Percentiles rank a stretch among this genome's conserved stretches.
Conservation (phyloP, 495 filamentous ascomycete species). For the Lophiotrema nucula region DNA sequence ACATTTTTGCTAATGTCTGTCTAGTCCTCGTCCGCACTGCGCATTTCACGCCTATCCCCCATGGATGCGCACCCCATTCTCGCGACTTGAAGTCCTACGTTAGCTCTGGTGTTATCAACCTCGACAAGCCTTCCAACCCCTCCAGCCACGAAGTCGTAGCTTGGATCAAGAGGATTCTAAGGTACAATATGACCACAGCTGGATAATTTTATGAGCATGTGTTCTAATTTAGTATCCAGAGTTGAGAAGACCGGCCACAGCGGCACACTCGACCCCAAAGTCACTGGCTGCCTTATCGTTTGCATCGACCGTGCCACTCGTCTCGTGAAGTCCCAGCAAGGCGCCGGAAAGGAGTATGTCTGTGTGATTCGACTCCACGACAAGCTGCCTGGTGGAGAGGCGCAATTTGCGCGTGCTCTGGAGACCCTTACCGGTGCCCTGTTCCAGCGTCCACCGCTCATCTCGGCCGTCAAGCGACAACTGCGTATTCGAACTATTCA, state of each 20-base stretch:
- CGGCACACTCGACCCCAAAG: constrained; percentile 93
- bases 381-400: constrained; percentile 84
- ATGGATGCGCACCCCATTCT: constrained; percentile 78
- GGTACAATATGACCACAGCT: constrained; percentile 50
- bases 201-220: neutral
- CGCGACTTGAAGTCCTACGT: constrained; percentile 95
- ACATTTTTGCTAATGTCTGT: constrained; percentile 7
- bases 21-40: constrained; percentile 81
- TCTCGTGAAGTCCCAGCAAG: constrained; percentile 96
- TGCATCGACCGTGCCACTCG: constrained; percentile 72
- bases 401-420: constrained; percentile 82
- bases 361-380: constrained; percentile 90
- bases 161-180: constrained; percentile 95
- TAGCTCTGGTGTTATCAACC: constrained; percentile 94
- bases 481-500: constrained; percentile 95
- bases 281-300: constrained; percentile 75
- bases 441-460: constrained; percentile 94
- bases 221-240: constrained; percentile 45
- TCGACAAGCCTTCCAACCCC: constrained; percentile 97
- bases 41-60: constrained; percentile 91
- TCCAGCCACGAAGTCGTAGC: constrained; percentile 98
- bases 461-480: constrained; percentile 97
- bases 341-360: constrained; percentile 88
- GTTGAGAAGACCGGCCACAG: constrained; percentile 97
- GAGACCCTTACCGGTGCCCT: constrained; percentile 94